Base-by-base conservation (phyloP, 2,329 filamentous ascomycete genomes). In the Plenodomus tracheiphilus region DNA sequence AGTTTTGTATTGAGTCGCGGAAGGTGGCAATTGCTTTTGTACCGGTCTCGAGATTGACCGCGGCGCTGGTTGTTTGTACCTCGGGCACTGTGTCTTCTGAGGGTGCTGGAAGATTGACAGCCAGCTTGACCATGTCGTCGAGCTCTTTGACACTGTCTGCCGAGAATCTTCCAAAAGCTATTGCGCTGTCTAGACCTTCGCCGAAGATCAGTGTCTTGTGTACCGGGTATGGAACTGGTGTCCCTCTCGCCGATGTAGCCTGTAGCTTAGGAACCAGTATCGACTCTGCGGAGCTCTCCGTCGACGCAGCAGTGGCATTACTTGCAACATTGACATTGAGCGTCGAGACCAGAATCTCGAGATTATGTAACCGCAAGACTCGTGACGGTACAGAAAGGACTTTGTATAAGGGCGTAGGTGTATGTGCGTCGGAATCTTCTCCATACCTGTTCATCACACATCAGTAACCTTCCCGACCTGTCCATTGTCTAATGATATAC, bases 201-300 rank as follows among this genome's bases (percentile, higher is more conserved):
- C 85, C 85, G 8, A 96, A 81, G 9, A 97, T 62, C 15, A 97
- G 73, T 1, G 87, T 84, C 66, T 86, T 89, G 67, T 97, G 93
- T 1, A 97, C 91, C 0, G 93, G 92, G 38, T 90, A 91, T 6
- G 85, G 84, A 36, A 94, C 79, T 15, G 85, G 81, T 11, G 85
- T 85, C 47, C 84, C 81, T 52, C 84, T 79, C 8, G 85, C 85
- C 15, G 82, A 83, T 51, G 79, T 80, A 13, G 87, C 88, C 17
- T 89, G 85, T 28, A 96, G 81, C 21, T 74, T 70, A 4, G 91
- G 91, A 16, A 90, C 86, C n/a, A 96, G 79, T 11, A 92, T 77
- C 0, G 83, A 78, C 53, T 92, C 87, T 50, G 82, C 79, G 4
- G 84, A 75, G 9, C 74, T 74, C 43, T 79, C 68, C 7, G 61